phyloP scores from a whole-genome alignment of 2,329 filamentous ascomycete genomes.

The Colletotrichum lini region DNA sequence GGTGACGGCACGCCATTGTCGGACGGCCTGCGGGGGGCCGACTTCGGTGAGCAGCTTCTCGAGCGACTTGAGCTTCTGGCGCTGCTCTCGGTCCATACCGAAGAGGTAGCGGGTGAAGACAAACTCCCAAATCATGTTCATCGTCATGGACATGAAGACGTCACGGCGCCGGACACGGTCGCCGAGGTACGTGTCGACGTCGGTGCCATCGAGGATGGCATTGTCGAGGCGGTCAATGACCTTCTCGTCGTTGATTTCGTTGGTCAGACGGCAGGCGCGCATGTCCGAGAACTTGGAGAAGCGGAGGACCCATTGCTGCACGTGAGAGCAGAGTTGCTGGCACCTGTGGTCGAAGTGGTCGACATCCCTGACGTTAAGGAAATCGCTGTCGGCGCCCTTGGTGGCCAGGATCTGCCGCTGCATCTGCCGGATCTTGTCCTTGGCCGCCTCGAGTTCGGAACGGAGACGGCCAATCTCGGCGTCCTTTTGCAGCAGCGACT shows the following conservation, averaged over 20 bases:
- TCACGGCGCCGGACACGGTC: slow-evolving; percentile 92
- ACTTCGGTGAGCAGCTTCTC: slow-evolving; percentile 94
- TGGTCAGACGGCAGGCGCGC: slow-evolving; percentile 85
- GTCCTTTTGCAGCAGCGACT: slow-evolving; percentile 84
- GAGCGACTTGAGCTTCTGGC: slow-evolving; percentile 95
- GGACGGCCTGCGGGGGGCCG: slow-evolving; percentile 88
- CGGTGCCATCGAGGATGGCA: slow-evolving; percentile 91
- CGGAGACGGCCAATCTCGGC: slow-evolving; percentile 85
- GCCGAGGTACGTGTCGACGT: slow-evolving; percentile 88
- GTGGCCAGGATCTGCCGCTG: slow-evolving; percentile 69
- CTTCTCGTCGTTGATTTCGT: slow-evolving; percentile 91
- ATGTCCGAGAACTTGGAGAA: slow-evolving; percentile 99
- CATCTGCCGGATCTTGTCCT: slow-evolving; percentile 69
- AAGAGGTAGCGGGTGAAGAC: slow-evolving; percentile 98
- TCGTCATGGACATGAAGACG: slow-evolving; percentile 98
- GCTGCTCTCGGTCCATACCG: slow-evolving; percentile 97
- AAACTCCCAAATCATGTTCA: slow-evolving; percentile 99
- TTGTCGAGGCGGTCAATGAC: slow-evolving; percentile 96
- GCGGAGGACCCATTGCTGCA: slow-evolving; percentile 96
- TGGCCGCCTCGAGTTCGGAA: slow-evolving; percentile 81
- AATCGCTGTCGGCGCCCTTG: slow-evolving; percentile 76
- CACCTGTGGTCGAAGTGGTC: slow-evolving; percentile 97
- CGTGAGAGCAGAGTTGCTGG: slow-evolving; percentile 93
- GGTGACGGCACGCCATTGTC: slow-evolving; percentile 97
- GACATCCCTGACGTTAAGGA: slow-evolving; percentile 86